These are phyloP conservation scores for Recurvomyces mirabilis DNA, from an alignment of 495 filamentous ascomycete species.

Conservation along the genomic window DNA sequence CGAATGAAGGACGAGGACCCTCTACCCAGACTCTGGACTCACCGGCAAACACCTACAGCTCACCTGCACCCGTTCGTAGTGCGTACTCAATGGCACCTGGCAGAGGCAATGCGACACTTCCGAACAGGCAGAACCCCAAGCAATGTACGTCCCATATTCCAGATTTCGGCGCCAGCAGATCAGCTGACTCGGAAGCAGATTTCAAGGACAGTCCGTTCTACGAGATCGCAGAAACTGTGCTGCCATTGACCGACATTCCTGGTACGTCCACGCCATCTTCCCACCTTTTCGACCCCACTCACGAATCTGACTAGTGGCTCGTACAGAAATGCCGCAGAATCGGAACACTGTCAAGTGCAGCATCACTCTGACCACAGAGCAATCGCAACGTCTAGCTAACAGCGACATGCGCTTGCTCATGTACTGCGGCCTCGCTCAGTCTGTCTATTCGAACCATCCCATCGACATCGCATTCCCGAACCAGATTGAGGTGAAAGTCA, in stretches of 20 bases:
- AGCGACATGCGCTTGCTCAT: slow-evolving; percentile 57
- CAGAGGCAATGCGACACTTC: too few relatives aligned
- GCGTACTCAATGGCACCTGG: slow-evolving; percentile 4
- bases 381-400: slow-evolving; percentile 44
- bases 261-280: slow-evolving; percentile 18
- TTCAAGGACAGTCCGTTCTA: slow-evolving; percentile 32
- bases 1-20: slow-evolving; percentile 8
- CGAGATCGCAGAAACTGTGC: slow-evolving; percentile 25
- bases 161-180: too few relatives aligned
- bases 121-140: too few relatives aligned
- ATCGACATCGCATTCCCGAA: slow-evolving; percentile 79
- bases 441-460: slow-evolving; percentile 43
- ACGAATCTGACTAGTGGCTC: slow-evolving; percentile 15
- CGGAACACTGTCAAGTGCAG: slow-evolving; percentile 42
- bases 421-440: slow-evolving; percentile 57
- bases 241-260: slow-evolving; percentile 23
- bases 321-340: slow-evolving; percentile 33
- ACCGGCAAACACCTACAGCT: background rate
- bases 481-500: slow-evolving; percentile 84
- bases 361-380: slow-evolving; percentile 41
- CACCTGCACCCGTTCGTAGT: background rate
- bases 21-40: background rate
- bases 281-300: slow-evolving; percentile 6
- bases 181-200: slow-evolving; percentile 5
- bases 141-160: slow-evolving; percentile 6